Base-by-base conservation (phyloP, 768 basidiomycete genomes). In the Obba rivulosa region DNA sequence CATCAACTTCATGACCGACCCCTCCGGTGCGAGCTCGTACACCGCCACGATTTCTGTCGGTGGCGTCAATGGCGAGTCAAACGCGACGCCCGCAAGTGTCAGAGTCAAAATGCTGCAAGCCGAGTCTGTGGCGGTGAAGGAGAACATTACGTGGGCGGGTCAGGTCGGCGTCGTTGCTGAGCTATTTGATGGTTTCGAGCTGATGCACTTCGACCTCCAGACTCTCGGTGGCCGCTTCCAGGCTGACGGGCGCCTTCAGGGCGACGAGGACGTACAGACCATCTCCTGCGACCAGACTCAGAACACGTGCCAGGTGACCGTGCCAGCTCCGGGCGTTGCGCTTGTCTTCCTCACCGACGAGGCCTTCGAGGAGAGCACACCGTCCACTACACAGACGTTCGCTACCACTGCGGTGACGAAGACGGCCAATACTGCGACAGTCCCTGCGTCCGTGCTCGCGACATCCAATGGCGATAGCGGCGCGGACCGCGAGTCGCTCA, bases 251-350 rank as follows among this genome's bases (percentile, higher is more conserved):
- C 59, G 66, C 39, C 61, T 73, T 18, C 57, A 63, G 36, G 70
- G 70, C 41, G 50, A 55, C 5, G 53, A 62, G 34, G 40, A 48
- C n/a, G 69, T 72, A 4, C 44, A 62, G 13, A 69, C 65, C 2
- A 62, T 75, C 25, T 43, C 55, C 0, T 77, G 74, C 54, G 63
- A 69, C 42, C 65, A 69, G 36, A 60, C 61, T 8, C 66, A 68
- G 49, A 77, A 78, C 56, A 68, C 69, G 0, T 91, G 88, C 64
- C 53, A 63, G 23, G 69, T 91, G 43, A 72, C 71, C 8, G 78
- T 91, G 37, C 75, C 77, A 34, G 84, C 87, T 1, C 88, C 90
- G 0, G 79, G 79, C 25, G 80, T 85, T 53, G 87, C 87, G 2
- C 71, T 92, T 37, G 85, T 92, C 49, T 90, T 87, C 72, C 68